Evolutionary conservation across 2,329 filamentous ascomycete genomes (phyloP).

Genomic region (Fusarium sp.): DNA sequence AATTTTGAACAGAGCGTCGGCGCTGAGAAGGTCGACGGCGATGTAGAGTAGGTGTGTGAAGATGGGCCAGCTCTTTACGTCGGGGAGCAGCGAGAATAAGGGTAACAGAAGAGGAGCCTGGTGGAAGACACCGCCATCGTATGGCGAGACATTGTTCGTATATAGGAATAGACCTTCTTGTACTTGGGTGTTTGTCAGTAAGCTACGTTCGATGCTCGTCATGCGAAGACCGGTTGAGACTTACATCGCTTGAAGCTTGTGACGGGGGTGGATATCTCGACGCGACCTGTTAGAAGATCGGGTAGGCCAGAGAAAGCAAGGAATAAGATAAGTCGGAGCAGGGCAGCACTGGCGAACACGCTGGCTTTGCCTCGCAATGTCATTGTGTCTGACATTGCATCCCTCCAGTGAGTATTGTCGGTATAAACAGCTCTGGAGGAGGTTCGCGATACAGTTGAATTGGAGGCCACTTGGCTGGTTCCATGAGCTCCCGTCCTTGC

Average conservation of each 20-base stretch:
- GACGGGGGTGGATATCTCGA: slow-evolving; percentile 96
- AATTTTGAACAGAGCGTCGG: slow-evolving; percentile 79
- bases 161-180: slow-evolving; percentile 98
- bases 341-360: slow-evolving; percentile 79
- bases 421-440: slow-evolving; percentile 33
- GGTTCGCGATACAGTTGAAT: slow-evolving; percentile 15
- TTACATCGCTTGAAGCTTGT: slow-evolving; percentile 97
- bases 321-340: slow-evolving; percentile 82
- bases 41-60: slow-evolving; percentile 85
- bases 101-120: slow-evolving; percentile 90
- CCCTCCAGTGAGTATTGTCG: slow-evolving; percentile 36
- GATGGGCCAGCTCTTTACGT: slow-evolving; percentile 71
- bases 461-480: slow-evolving; percentile 47
- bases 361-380: slow-evolving; percentile 54
- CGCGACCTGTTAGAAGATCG: slow-evolving; percentile 85
- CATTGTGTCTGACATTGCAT: slow-evolving; percentile 52
- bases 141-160: slow-evolving; percentile 94
- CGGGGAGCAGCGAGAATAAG: slow-evolving; percentile 88
- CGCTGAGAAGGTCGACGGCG: slow-evolving; percentile 81
- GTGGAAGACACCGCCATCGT: slow-evolving; percentile 87
- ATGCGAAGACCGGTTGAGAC: slow-evolving; percentile 44
- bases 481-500: slow-evolving; percentile 9
- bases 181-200: slow-evolving; percentile 27
- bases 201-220: background rate
- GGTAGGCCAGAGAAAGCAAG: slow-evolving; percentile 83